phyloP scores from a whole-genome alignment of 2,329 filamentous ascomycete species.

The Ophiosphaerella herpotricha region DNA sequence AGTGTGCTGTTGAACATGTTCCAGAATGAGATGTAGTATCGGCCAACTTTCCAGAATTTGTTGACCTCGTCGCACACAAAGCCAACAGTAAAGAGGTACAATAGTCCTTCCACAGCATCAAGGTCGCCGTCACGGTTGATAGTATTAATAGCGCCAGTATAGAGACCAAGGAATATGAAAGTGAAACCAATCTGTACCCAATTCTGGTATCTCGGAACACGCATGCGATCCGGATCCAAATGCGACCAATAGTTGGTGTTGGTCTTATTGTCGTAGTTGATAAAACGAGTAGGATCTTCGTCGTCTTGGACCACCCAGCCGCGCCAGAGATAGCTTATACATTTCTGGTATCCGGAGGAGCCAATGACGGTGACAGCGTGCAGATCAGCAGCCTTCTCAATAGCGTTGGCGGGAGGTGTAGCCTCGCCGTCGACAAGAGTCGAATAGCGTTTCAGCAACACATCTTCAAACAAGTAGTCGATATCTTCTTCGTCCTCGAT shows the following conservation, averaged over 20 bases:
- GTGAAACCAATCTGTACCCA: conserved; percentile 84
- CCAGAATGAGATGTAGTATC: conserved; percentile 93
- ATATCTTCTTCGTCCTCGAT: conserved; percentile 86
- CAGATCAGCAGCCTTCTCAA: conserved; percentile 91
- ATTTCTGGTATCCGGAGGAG: conserved; percentile 94
- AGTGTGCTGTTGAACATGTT: conserved; percentile 89
- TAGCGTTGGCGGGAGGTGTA: conserved; percentile 79
- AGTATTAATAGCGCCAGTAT: conserved; percentile 90
- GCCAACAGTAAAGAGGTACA: conserved; percentile 90
- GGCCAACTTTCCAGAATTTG: conserved; percentile 94
- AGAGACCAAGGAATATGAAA: conserved; percentile 79
- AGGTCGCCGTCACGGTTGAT: conserved; percentile 85
- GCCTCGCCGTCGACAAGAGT: conserved; percentile 73
- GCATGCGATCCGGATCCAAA: conserved; percentile 92
- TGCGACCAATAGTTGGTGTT: conserved; percentile 79
- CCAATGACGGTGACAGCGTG: conserved; percentile 89
- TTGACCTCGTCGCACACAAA: conserved; percentile 85
- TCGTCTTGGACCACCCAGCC: conserved; percentile 98
- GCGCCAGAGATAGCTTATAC: conserved; percentile 88
- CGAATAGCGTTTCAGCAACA: conserved; percentile 88
- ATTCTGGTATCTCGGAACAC: conserved; percentile 91
- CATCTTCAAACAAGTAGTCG: conserved; percentile 75
- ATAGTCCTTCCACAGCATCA: conserved; percentile 78
- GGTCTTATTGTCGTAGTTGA: conserved; percentile 83
- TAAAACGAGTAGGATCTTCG: conserved; percentile 83